These are phyloP conservation scores for Penicillium sp. DNA, from an alignment of 2,329 filamentous ascomycete genomes.

Conservation along the genomic window DNA sequence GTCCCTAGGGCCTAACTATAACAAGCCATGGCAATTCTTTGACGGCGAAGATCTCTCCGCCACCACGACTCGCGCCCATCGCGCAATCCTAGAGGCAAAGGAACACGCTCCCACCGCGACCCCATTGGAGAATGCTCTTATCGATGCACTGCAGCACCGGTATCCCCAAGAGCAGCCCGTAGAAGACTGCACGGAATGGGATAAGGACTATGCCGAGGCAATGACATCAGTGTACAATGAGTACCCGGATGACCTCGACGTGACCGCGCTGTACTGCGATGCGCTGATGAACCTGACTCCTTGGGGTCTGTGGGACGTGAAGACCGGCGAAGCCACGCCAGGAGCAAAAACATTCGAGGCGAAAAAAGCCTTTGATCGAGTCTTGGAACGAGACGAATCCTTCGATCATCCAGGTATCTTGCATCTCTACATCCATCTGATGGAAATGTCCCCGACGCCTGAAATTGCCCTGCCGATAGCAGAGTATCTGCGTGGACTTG, in stretches of 20 bases:
- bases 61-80: conserved; percentile 39
- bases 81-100: conserved; percentile 46
- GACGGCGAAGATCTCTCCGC: conserved; percentile 56
- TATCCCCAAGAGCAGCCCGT: conserved; percentile 55
- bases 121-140: conserved; percentile 59
- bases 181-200: conserved; percentile 54
- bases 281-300: conserved; percentile 65
- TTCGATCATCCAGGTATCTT: conserved; percentile 65
- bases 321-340: conserved; percentile 54
- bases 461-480: conserved; percentile 61
- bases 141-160: conserved; percentile 59
- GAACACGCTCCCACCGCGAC: conserved; percentile 36
- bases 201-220: conserved; percentile 58
- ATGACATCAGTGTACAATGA: conserved; percentile 55
- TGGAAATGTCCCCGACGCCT: conserved; percentile 70
- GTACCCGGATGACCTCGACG: conserved; percentile 58
- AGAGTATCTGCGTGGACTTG: conserved; percentile 60
- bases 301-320: conserved; percentile 62
- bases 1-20: conserved; percentile 70
- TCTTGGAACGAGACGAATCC: conserved; percentile 50
- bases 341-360: conserved; percentile 57
- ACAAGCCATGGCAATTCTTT: conserved; percentile 73
- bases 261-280: conserved; percentile 62
- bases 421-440: conserved; percentile 74
- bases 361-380: conserved; percentile 57